Base-by-base conservation (phyloP, 805 yeast genomes). In the Saccharomyces kudriavzevii region DNA sequence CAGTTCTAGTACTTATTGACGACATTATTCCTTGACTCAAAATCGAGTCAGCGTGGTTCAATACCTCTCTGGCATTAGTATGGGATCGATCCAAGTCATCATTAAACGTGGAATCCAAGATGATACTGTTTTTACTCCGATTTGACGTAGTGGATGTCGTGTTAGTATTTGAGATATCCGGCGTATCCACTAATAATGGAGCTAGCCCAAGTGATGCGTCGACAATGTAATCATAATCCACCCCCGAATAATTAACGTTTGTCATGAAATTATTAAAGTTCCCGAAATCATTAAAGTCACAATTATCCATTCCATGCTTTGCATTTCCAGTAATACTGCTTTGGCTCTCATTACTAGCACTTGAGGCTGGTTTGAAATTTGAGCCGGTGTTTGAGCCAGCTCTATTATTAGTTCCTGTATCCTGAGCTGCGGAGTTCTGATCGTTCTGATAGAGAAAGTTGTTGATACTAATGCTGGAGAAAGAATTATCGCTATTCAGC, bases 201-300 rank as follows among this genome's bases (percentile, higher is more conserved):
- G 87, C 89, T 52, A 87, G 70, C 0, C 92, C 92, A 45, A 86
- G 70, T 0, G 92, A 87, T 1, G 89, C 92, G 70, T 87, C 94
- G 2, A 89, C 89, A n/a, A 85, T 87, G 66, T 84, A 85, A 54
- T 84, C 89, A 60, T 68, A 69, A 52, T 71, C 43, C 3, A 35
- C 43, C 43, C 43, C 73, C 1, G 63, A 52, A 17, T 50, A 52
- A 53, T 54, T 20, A 22, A 24, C 29, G 14, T 24, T 46, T 14
- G 47, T 31, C n/a, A 20, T n/a, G 22, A 31, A 43, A 30, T 17
- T 35, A 17, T 24, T 35, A 13, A 25, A 22, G n/a, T 47, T 47
- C 11, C 40, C 43, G 4, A 35, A 47, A 14, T 45, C 47, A 17
- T 51, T 49, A 4, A 47, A 5, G 28, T 28, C 53, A 25, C 43